Evolutionary conservation across 108 stramenopile species (phyloP).

Genomic region (Chaetoceros tenuissimus): DNA sequence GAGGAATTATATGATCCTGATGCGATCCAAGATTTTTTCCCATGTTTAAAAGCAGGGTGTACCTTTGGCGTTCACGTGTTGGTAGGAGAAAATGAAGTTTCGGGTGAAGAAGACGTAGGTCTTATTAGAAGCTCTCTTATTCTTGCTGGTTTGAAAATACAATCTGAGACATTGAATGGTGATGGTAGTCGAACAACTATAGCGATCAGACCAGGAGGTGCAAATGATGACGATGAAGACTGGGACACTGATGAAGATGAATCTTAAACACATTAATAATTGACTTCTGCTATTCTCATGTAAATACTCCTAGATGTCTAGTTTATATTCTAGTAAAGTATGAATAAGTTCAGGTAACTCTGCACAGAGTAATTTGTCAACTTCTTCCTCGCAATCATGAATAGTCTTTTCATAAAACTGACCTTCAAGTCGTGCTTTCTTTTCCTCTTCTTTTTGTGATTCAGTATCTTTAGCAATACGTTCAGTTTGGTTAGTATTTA

Average conservation of each 20-base stretch:
- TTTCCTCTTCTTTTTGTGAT: not conserved
- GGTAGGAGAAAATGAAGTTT: not conserved
- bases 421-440: conserved; percentile 20
- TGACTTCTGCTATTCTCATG: not conserved
- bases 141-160: not conserved
- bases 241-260: not conserved
- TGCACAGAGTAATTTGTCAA: conserved; percentile 38
- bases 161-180: not conserved
- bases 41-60: not conserved
- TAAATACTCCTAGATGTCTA: not conserved
- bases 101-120: not conserved
- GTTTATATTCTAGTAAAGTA: conserved; percentile 15
- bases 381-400: conserved; percentile 43
- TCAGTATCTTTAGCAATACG: conserved; percentile 13
- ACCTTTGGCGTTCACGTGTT: not conserved
- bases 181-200: not conserved
- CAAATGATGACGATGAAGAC: not conserved
- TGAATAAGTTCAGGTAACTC: conserved; percentile 15
- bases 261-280: not conserved
- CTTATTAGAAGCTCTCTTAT: not conserved
- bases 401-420: conserved; percentile 20
- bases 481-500: conserved; percentile 22
- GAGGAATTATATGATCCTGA: not conserved
- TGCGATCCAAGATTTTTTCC: not conserved
- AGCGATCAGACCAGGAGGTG: not conserved